Conservation (phyloP, 441 rosid species). For the Syzygium syzygioides region DNA sequence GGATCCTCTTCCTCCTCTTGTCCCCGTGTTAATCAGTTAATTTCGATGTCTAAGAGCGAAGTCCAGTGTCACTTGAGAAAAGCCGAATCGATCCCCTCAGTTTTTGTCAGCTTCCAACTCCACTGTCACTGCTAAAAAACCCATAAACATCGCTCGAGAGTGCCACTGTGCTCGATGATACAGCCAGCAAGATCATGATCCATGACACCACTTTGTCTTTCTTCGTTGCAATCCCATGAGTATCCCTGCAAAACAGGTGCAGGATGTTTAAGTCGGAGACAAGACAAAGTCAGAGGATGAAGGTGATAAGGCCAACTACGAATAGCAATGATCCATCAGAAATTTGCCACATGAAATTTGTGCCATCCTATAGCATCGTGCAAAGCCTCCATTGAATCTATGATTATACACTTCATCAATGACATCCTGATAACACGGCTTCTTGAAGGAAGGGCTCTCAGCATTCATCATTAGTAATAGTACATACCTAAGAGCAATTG, state of each 20-base stretch:
- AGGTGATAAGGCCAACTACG: not conserved
- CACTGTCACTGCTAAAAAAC: conserved; percentile 12
- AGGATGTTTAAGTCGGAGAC: not conserved
- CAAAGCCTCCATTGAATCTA: not conserved
- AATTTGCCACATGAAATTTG: not conserved
- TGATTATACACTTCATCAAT: not conserved
- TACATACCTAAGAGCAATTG: conserved; percentile 45
- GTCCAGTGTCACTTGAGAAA: not conserved
- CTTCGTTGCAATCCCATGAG: conserved; percentile 45
- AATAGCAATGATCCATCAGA: not conserved
- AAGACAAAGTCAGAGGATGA: not conserved
- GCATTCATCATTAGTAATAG: not conserved
- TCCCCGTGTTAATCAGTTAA: not conserved
- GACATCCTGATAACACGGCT: not conserved
- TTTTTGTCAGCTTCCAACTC: not conserved
- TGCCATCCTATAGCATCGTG: not conserved
- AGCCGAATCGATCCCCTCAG: not conserved
- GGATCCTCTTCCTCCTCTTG: not conserved
- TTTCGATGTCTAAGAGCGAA: not conserved
- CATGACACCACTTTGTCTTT: conserved; percentile 41
- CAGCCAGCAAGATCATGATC: conserved; percentile 47
- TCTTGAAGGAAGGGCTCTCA: not conserved
- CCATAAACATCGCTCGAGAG: conserved; percentile 48
- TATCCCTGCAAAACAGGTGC: conserved; percentile 30
- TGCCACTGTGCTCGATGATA: conserved; percentile 47